Percentiles rank a stretch among this genome's conserved stretches.
phyloP scores from a whole-genome alignment of 441 rosid genomes.

The Euphorbia celastroides region DNA sequence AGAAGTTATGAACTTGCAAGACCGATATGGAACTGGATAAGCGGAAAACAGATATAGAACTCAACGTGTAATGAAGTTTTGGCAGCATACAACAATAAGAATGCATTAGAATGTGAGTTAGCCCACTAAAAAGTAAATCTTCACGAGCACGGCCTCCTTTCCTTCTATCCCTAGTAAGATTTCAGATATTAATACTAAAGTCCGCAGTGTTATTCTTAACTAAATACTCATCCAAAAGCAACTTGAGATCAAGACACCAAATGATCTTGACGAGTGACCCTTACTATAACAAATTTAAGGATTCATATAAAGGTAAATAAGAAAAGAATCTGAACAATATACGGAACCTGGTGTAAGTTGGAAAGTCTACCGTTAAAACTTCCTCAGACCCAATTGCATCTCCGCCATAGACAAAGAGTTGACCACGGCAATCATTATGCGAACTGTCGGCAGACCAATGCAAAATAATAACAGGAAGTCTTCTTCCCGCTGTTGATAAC shows the following conservation, averaged over 20 bases:
- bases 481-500: slow-evolving; percentile 48
- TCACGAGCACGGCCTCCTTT: not conserved
- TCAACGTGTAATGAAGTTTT: not conserved
- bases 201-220: not conserved
- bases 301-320: not conserved
- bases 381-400: slow-evolving; percentile 66
- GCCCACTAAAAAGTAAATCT: not conserved
- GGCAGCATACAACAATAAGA: not conserved
- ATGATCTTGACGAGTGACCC: slow-evolving; percentile 3
- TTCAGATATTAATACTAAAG: slow-evolving; percentile 1
- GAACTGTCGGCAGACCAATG: slow-evolving; percentile 50
- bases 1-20: not conserved
- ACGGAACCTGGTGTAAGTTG: not conserved
- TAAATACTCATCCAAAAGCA: not conserved
- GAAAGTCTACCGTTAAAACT: slow-evolving; percentile 44
- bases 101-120: too few species aligned
- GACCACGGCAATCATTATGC: slow-evolving; percentile 34
- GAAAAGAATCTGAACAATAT: not conserved
- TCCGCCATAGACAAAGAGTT: slow-evolving; percentile 58
- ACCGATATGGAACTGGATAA: not conserved
- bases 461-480: slow-evolving; percentile 62
- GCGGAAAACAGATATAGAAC: not conserved
- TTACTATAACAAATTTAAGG: too few species aligned
- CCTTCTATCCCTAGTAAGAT: slow-evolving; percentile 4
- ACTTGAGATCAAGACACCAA: not conserved